Evolutionary conservation across 169 alveolate genomes (phyloP).

Genomic region (Eimeria maxima): DNA sequence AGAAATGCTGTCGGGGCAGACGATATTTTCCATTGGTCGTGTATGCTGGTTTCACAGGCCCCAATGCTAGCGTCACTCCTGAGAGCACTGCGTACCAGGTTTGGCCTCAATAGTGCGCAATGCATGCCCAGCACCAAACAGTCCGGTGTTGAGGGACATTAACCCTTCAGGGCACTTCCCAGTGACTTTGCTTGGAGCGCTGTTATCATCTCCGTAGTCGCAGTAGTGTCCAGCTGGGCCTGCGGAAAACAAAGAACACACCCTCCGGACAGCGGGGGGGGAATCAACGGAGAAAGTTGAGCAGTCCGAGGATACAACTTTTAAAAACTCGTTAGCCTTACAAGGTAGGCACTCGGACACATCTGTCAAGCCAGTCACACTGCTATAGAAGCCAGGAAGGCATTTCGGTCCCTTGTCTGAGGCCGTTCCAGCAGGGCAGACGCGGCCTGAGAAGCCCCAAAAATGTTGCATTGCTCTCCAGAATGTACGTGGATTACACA

Average conservation of each 20-base stretch:
- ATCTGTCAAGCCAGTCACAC: slow-evolving; percentile 22
- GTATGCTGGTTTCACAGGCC: not conserved
- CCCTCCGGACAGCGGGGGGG: not conserved
- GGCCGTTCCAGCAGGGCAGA: slow-evolving; percentile 64
- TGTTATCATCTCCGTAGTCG: slow-evolving; percentile 64
- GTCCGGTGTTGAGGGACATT: slow-evolving; percentile 65
- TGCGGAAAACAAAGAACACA: not conserved
- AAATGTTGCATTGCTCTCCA: not conserved
- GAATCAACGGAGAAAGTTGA: not conserved
- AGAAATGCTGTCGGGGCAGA: not conserved
- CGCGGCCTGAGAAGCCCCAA: slow-evolving; percentile 34
- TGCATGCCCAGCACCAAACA: slow-evolving; percentile 37
- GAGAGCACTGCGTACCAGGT: slow-evolving; percentile 31
- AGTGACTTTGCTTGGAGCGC: slow-evolving; percentile 43
- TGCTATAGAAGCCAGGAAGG: slow-evolving; percentile 68
- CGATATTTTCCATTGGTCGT: not conserved
- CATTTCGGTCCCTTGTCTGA: slow-evolving; percentile 69
- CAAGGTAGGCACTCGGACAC: slow-evolving; percentile 66
- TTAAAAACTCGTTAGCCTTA: not conserved
- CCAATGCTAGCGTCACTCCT: not conserved
- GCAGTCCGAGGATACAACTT: not conserved
- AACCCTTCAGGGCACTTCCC: slow-evolving; percentile 27
- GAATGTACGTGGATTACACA: not conserved
- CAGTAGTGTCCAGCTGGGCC: slow-evolving; percentile 78
- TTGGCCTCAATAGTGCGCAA: slow-evolving; percentile 43